These are phyloP conservation scores for Sugiyamaella marilandica DNA, from an alignment of 805 yeast genomes.

Conservation along the genomic window DNA sequence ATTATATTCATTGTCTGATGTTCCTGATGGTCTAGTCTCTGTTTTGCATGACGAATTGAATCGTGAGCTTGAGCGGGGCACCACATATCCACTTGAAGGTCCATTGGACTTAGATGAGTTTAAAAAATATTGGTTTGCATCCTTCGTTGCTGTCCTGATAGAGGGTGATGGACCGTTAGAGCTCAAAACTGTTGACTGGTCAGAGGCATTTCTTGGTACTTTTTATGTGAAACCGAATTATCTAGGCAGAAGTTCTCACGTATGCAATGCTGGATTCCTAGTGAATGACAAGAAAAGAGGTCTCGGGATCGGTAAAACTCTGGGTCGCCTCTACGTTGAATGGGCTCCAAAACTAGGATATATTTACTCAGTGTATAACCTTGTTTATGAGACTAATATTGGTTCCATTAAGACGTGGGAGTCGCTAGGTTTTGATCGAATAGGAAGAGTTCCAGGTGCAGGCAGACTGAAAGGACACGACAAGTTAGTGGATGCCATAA, in stretches of 20 bases:
- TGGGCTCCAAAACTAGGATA: conserved; percentile 80
- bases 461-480: conserved; percentile 63
- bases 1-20: conserved; percentile 41
- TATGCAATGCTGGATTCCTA: conserved; percentile 82
- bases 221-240: conserved; percentile 86
- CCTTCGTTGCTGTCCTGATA: conserved; percentile 61
- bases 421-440: conserved; percentile 67
- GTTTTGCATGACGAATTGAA: conserved; percentile 53
- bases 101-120: conserved; percentile 46
- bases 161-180: conserved; percentile 34
- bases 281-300: conserved; percentile 62
- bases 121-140: conserved; percentile 58
- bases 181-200: conserved; percentile 38
- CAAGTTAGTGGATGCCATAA: conserved; percentile 66
- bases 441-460: conserved; percentile 71
- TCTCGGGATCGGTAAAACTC: conserved; percentile 57
- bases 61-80: conserved; percentile 62
- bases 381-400: conserved; percentile 75
- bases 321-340: conserved; percentile 61
- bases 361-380: conserved; percentile 76
- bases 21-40: conserved; percentile 49
- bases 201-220: conserved; percentile 55
- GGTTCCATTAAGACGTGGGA: conserved; percentile 85
- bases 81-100: conserved; percentile 51
- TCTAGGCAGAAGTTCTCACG: conserved; percentile 76